Conservation (phyloP, 2,329 filamentous ascomycete species). For the Aspergillus sp. region DNA sequence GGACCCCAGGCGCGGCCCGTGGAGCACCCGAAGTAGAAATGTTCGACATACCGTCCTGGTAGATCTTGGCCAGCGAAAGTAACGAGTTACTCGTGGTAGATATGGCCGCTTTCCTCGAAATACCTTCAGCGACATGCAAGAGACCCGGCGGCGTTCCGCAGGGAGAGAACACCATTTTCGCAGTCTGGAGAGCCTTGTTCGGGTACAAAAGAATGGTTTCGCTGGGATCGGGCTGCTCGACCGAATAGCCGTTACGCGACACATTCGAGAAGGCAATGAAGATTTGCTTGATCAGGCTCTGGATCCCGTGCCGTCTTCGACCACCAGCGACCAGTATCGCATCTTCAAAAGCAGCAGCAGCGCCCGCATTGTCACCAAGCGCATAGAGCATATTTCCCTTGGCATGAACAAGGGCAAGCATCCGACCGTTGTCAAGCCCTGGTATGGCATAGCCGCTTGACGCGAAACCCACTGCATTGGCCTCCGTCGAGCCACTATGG, state of each 20-base stretch:
- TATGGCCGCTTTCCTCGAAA: slow-evolving; percentile 67
- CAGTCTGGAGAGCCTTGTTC: slow-evolving; percentile 72
- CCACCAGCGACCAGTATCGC: slow-evolving; percentile 83
- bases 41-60: slow-evolving; percentile 87
- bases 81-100: slow-evolving; percentile 94
- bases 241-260: slow-evolving; percentile 29
- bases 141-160: slow-evolving; percentile 73
- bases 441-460: slow-evolving; percentile 78
- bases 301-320: slow-evolving; percentile 58
- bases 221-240: slow-evolving; percentile 24
- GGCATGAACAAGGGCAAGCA: slow-evolving; percentile 87
- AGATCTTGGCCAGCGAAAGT: slow-evolving; percentile 91
- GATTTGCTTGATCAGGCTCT: slow-evolving; percentile 68
- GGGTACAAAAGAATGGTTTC: slow-evolving; percentile 72
- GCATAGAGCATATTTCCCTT: slow-evolving; percentile 98
- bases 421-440: slow-evolving; percentile 79
- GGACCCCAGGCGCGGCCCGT: slow-evolving; percentile 63
- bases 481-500: slow-evolving; percentile 19
- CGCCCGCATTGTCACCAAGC: slow-evolving; percentile 68
- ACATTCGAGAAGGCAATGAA: slow-evolving; percentile 56
- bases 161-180: slow-evolving; percentile 68
- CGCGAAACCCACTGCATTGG: slow-evolving; percentile 49
- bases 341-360: slow-evolving; percentile 86
- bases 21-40: slow-evolving; percentile 48
- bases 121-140: slow-evolving; percentile 58